phyloP scores from a whole-genome alignment of 495 filamentous ascomycete genomes.

The Entonaema liquescens region DNA sequence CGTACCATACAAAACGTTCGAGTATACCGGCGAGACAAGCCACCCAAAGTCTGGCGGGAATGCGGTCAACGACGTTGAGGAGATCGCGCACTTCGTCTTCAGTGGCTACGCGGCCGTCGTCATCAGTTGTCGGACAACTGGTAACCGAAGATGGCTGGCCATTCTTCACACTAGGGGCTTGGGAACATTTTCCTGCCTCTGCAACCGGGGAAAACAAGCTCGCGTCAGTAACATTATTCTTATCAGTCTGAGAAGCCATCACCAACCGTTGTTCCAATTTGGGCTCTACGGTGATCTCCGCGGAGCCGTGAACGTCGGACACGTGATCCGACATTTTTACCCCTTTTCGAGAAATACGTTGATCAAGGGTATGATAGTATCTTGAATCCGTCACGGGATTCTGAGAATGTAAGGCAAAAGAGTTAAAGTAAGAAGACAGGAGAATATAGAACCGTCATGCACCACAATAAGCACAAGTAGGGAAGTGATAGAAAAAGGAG shows the following conservation, averaged over 20 bases:
- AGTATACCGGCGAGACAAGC: slow-evolving; percentile 17
- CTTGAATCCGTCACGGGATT: not conserved
- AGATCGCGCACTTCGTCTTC: slow-evolving; percentile 28
- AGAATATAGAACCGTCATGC: not conserved
- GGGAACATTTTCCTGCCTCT: slow-evolving; percentile 12
- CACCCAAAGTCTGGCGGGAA: slow-evolving; percentile 17
- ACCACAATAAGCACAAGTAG: not conserved
- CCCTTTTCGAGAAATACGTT: not conserved
- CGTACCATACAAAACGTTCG: slow-evolving; percentile 28
- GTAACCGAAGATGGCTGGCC: slow-evolving; percentile 4
- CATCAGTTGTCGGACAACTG: not conserved
- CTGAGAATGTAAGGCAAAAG: not conserved
- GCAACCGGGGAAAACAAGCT: slow-evolving; percentile 12
- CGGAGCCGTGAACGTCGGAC: slow-evolving; percentile 5
- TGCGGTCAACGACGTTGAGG: slow-evolving; percentile 16
- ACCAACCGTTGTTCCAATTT: slow-evolving; percentile 18
- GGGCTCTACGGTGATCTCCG: not conserved
- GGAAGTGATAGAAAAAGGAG: not conserved
- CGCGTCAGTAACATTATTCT: slow-evolving; percentile 14
- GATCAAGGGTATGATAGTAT: not conserved
- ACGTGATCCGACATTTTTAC: slow-evolving; percentile 7
- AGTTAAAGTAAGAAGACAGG: not conserved
- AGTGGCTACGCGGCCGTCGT: slow-evolving; percentile 30
- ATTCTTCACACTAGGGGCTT: not conserved
- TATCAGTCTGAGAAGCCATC: slow-evolving; percentile 6